Evolutionary conservation across 192 early-diverging fungal species (phyloP).

Genomic region (Coemansia sp.): DNA sequence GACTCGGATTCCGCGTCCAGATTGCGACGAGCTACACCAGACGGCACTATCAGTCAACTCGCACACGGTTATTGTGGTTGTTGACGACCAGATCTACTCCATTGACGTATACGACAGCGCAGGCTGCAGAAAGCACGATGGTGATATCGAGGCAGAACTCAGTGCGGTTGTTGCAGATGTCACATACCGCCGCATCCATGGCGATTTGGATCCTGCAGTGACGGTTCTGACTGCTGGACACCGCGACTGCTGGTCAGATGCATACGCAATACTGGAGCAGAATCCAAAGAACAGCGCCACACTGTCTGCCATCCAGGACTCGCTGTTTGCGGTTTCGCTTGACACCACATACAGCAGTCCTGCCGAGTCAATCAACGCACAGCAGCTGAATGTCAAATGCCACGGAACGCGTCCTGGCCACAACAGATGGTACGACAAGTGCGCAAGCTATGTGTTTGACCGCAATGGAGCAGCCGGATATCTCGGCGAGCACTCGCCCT

Average conservation of each 20-base stretch:
- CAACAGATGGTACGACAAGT: slow-evolving; percentile 93
- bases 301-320: slow-evolving; percentile 66
- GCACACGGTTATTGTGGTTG: slow-evolving; percentile 66
- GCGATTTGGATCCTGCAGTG: slow-evolving; percentile 59
- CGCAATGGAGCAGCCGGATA: slow-evolving; percentile 70
- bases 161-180: slow-evolving; percentile 61
- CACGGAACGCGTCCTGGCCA: slow-evolving; percentile 57
- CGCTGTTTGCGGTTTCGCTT: slow-evolving; percentile 73
- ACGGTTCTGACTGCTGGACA: slow-evolving; percentile 74
- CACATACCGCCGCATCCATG: slow-evolving; percentile 11
- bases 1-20: slow-evolving; percentile 77
- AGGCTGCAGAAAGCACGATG: slow-evolving; percentile 57
- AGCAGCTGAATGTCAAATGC: slow-evolving; percentile 32
- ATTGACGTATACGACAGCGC: slow-evolving; percentile 65
- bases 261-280: slow-evolving; percentile 66
- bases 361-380: slow-evolving; percentile 28
- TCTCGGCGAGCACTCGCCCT: slow-evolving; percentile 80
- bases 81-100: slow-evolving; percentile 77
- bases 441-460: slow-evolving; percentile 66
- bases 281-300: slow-evolving; percentile 62
- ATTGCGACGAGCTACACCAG: slow-evolving; percentile 68
- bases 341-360: slow-evolving; percentile 66
- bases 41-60: slow-evolving; percentile 4
- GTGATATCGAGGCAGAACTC: slow-evolving; percentile 75
- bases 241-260: slow-evolving; percentile 78